phyloP scores from a whole-genome alignment of 352 stramenopile genomes.

The Phytopythium montanum region DNA sequence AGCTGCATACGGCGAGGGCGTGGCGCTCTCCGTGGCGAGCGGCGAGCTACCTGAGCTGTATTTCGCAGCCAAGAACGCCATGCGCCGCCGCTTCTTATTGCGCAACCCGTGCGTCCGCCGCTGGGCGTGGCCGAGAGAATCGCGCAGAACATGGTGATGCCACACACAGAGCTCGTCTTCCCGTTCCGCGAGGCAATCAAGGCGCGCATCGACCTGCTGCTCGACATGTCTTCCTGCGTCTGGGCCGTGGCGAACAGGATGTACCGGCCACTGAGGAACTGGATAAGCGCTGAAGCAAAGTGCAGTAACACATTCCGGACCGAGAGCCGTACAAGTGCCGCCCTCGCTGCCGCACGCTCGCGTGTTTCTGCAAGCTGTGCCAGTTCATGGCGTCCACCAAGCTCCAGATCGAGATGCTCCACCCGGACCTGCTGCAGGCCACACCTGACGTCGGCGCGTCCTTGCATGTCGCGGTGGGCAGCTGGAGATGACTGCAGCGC shows the following conservation, averaged over 20 bases:
- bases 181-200: constrained; percentile 76
- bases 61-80: constrained; percentile 81
- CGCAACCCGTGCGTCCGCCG: constrained; percentile 57
- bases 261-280: constrained; percentile 80
- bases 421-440: constrained; percentile 50
- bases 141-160: constrained; percentile 71
- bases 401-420: constrained; percentile 84
- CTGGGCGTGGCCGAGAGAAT: constrained; percentile 62
- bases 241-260: constrained; percentile 74
- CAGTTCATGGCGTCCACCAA: constrained; percentile 84
- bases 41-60: constrained; percentile 83
- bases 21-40: constrained; percentile 76
- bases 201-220: constrained; percentile 64
- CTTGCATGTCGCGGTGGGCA: constrained; percentile 33
- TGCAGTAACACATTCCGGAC: constrained; percentile 84
- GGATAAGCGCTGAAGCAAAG: constrained; percentile 82
- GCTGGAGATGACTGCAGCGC: constrained; percentile 31
- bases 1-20: constrained; percentile 65
- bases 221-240: constrained; percentile 73
- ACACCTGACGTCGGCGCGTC: constrained; percentile 42
- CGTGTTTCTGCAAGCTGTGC: constrained; percentile 75
- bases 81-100: constrained; percentile 61
- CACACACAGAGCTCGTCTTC: constrained; percentile 76
- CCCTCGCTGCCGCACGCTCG: constrained; percentile 55
- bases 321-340: constrained; percentile 75